Evolutionary conservation across 2,329 filamentous ascomycete species (phyloP).

Genomic region (Torrubiellomyces zombiae): DNA sequence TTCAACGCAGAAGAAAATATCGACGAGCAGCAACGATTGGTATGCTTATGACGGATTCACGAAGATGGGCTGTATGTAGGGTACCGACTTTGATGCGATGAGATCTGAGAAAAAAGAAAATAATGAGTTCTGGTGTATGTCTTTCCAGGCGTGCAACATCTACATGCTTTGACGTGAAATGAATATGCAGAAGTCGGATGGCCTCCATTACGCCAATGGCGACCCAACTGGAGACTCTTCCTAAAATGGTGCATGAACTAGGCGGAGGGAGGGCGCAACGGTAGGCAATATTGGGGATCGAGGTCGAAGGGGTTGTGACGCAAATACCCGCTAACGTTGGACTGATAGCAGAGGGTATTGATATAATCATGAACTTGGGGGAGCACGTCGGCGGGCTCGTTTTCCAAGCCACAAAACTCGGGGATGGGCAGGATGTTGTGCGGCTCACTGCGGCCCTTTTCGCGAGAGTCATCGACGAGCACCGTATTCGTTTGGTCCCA

Average conservation of each 20-base stretch:
- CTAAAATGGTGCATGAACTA: no score
- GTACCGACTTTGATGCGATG: no score
- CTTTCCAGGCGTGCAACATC: no score
- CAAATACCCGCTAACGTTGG: conserved; percentile 48
- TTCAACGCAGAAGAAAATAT: conserved; percentile 10
- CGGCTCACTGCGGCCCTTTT: conserved; percentile 73
- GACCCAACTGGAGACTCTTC: no score
- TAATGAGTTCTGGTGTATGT: no score
- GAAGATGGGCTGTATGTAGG: no score
- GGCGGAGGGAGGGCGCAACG: no score
- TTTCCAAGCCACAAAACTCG: conserved; percentile 44
- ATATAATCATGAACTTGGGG: conserved; percentile 46
- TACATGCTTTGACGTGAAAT: no score
- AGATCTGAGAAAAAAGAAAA: no score
- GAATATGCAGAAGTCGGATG: no score
- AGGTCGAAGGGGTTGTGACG: conserved; percentile 30
- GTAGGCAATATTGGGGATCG: conserved; percentile 11
- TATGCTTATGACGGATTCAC: no score
- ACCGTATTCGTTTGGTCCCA: conserved; percentile 83
- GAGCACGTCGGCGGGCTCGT: conserved; percentile 28
- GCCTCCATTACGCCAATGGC: no score
- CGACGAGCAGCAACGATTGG: conserved; percentile 13
- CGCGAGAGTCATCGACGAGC: conserved; percentile 66
- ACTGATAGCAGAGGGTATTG: conserved; percentile 33
- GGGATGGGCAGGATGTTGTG: conserved; percentile 68